These are phyloP conservation scores for Phytophthora pinifolia DNA, from an alignment of 352 stramenopile species.

Conservation along the genomic window DNA sequence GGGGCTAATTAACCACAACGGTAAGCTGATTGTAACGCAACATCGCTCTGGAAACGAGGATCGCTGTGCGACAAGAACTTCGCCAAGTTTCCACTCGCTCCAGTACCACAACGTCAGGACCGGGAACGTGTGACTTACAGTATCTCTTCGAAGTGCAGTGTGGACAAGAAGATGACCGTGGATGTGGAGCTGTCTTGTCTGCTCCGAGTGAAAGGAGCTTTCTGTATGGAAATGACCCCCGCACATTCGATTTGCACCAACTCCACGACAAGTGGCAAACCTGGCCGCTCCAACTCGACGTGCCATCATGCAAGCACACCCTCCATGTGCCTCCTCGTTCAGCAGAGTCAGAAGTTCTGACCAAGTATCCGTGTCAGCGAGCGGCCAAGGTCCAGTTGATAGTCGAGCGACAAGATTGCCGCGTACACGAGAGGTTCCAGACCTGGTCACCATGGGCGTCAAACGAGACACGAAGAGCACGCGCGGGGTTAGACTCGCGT, in stretches of 20 bases:
- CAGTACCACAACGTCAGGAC: constrained; percentile 5
- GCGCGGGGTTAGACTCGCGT: constrained; percentile 10
- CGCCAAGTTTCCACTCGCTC: constrained; percentile 14
- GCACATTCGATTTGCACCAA: neutral
- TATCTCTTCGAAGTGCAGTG: constrained; percentile 52
- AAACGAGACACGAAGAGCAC: constrained; percentile 4
- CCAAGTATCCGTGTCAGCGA: constrained; percentile 1
- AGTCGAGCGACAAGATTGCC: neutral
- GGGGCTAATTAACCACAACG: constrained; percentile 46
- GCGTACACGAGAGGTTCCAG: neutral
- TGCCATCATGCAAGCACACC: constrained; percentile 7
- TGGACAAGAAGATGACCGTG: constrained; percentile 57
- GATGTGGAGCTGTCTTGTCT: constrained; percentile 50
- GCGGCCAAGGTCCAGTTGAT: neutral
- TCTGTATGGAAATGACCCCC: constrained; percentile 41
- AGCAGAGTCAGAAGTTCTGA: neutral
- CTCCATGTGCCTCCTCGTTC: no score
- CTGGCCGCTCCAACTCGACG: constrained; percentile 14
- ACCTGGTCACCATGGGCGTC: constrained; percentile 1
- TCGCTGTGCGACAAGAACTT: constrained; percentile 31
- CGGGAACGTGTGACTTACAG: constrained; percentile 35
- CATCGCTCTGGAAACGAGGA: constrained; percentile 1
- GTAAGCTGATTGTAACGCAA: neutral
- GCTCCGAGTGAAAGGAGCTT: no score
- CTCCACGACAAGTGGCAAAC: neutral